Conservation (phyloP, 345 rosid genomes). For the Gossypioides kirkii region DNA sequence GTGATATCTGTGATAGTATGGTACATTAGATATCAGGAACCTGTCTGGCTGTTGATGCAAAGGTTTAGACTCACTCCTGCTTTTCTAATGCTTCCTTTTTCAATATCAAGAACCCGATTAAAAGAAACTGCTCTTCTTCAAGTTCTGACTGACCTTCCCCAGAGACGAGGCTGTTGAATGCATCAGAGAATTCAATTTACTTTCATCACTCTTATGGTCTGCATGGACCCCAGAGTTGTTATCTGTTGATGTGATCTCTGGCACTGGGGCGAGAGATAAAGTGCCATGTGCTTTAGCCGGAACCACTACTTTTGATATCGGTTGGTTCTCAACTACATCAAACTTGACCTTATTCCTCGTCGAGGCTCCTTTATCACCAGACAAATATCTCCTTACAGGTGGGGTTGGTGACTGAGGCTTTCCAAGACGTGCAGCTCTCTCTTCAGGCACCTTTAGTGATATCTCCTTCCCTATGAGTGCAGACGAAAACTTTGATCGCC, state of each 20-base stretch:
- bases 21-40: slow-evolving; percentile 46
- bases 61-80: slow-evolving; percentile 37
- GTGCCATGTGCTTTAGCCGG: slow-evolving; percentile 65
- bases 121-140: slow-evolving; percentile 56
- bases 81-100: slow-evolving; percentile 69
- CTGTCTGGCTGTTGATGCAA: slow-evolving; percentile 52
- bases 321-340: slow-evolving; percentile 48
- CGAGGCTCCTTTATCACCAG: slow-evolving; percentile 67
- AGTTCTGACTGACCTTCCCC: slow-evolving; percentile 51
- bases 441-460: slow-evolving; percentile 46
- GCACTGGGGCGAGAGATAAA: slow-evolving; percentile 43
- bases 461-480: slow-evolving; percentile 54
- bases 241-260: slow-evolving; percentile 42
- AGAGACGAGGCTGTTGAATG: slow-evolving; percentile 37
- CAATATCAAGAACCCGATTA: slow-evolving; percentile 55
- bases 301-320: slow-evolving; percentile 49
- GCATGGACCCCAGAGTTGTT: slow-evolving; percentile 26
- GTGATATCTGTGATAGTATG: slow-evolving; percentile 26
- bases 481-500: slow-evolving; percentile 64
- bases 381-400: slow-evolving; percentile 59
- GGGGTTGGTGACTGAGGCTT: slow-evolving; percentile 66
- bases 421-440: slow-evolving; percentile 28
- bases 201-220: slow-evolving; percentile 30
- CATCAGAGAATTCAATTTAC: slow-evolving; percentile 40
- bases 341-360: slow-evolving; percentile 49